A percentile compares a stretch with the other conserved stretches of the same genome.
Evolutionary conservation across 176 grass and related monocot species (phyloP).

Genomic region (Saccharum officinarum): DNA sequence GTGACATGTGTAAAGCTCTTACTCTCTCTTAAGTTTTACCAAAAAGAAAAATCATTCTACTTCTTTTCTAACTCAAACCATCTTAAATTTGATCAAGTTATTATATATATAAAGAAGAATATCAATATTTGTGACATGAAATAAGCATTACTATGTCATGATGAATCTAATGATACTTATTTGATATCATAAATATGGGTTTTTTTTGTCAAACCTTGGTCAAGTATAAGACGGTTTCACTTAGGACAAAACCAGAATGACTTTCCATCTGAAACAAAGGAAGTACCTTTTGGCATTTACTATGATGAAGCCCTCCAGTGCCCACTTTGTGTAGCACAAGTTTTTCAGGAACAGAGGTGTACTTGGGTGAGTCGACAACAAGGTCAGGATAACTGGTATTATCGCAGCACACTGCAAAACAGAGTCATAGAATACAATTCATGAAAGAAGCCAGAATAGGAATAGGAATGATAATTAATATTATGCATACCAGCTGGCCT

Average conservation of each 20-base stretch:
- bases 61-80: neutral
- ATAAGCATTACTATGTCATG: neutral
- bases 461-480: neutral
- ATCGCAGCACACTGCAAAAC: slow-evolving; percentile 66
- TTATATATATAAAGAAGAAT: neutral
- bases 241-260: neutral
- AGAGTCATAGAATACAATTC: neutral
- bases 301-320: slow-evolving; percentile 74
- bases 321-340: slow-evolving; percentile 81
- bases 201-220: neutral
- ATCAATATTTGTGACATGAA: neutral
- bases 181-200: neutral
- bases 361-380: slow-evolving; percentile 54
- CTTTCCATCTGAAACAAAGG: neutral
- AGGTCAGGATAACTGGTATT: slow-evolving; percentile 68
- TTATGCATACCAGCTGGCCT: slow-evolving; percentile 55
- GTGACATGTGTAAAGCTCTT: neutral
- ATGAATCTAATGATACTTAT: neutral
- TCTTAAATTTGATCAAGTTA: neutral
- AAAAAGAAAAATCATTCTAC: neutral
- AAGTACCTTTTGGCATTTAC: slow-evolving; percentile 59
- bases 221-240: neutral
- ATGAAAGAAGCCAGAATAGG: neutral
- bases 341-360: slow-evolving; percentile 43
- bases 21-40: neutral